Conservation (phyloP, 768 basidiomycete species). For the Suillus subaureus region DNA sequence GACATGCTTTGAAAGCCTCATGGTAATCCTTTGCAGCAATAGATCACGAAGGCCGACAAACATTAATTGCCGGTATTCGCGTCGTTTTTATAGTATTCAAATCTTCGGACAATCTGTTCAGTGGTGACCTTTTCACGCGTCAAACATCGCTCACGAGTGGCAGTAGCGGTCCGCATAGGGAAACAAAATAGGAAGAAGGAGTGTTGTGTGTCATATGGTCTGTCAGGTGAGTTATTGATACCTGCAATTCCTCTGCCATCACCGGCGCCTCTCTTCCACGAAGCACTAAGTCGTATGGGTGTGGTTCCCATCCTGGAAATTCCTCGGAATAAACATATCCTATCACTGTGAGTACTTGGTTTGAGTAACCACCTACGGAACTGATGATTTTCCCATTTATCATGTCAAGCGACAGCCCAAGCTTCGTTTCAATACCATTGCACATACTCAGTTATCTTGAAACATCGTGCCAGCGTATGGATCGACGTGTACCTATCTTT, state of each 20-base stretch:
- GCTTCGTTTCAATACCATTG: neutral
- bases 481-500: neutral
- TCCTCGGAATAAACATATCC: neutral
- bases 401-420: neutral
- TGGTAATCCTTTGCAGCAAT: neutral
- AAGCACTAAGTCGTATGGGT: neutral
- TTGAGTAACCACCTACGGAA: neutral
- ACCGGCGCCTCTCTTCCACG: neutral
- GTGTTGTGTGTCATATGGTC: constrained; percentile 3
- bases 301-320: neutral
- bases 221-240: neutral
- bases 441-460: neutral
- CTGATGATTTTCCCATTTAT: neutral
- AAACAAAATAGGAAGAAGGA: neutral
- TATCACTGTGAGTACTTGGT: neutral
- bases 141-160: neutral
- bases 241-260: neutral
- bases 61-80: neutral
- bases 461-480: no score
- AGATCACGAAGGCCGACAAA: neutral
- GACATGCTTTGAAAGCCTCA: constrained; percentile 9
- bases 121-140: neutral
- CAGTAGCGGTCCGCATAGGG: neutral
- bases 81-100: neutral
- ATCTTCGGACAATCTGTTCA: neutral